These are phyloP conservation scores for Malassezia dermatis DNA, from an alignment of 1,284 basidiomycete species.

Conservation along the genomic window DNA sequence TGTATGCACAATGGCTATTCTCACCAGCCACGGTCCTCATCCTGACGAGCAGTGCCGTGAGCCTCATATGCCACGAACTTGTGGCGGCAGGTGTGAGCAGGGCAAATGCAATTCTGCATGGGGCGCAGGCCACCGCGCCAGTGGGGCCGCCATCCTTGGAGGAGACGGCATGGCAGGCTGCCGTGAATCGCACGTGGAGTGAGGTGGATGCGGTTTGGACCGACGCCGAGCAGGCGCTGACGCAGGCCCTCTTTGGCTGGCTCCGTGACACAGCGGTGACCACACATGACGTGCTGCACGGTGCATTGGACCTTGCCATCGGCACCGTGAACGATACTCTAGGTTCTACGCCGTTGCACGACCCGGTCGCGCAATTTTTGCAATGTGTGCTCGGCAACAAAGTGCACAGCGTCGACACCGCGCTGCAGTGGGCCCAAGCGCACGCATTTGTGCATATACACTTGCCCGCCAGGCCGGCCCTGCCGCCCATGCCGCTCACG, in stretches of 20 bases:
- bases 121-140: background rate
- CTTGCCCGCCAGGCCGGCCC: background rate
- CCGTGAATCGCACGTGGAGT: background rate
- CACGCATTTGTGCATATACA: background rate
- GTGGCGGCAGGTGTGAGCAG: background rate
- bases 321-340: conserved; percentile 10
- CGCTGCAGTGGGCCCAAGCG: background rate
- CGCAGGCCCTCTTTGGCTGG: conserved; percentile 1
- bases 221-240: background rate
- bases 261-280: background rate
- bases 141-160: background rate
- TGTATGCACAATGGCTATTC: background rate
- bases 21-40: background rate
- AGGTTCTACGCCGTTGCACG: conserved; percentile 5
- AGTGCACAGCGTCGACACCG: background rate
- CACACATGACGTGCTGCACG: conserved; percentile 7
- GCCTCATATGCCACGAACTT: background rate
- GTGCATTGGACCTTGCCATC: background rate
- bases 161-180: background rate
- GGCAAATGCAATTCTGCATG: background rate
- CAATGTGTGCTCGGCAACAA: conserved; percentile 14
- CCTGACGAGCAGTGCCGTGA: background rate
- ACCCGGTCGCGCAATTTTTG: conserved; percentile 8
- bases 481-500: background rate
- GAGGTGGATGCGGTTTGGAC: background rate